These are phyloP conservation scores for Chrysoporthe puriensis DNA, from an alignment of 2,329 filamentous ascomycete species.

Conservation along the genomic window DNA sequence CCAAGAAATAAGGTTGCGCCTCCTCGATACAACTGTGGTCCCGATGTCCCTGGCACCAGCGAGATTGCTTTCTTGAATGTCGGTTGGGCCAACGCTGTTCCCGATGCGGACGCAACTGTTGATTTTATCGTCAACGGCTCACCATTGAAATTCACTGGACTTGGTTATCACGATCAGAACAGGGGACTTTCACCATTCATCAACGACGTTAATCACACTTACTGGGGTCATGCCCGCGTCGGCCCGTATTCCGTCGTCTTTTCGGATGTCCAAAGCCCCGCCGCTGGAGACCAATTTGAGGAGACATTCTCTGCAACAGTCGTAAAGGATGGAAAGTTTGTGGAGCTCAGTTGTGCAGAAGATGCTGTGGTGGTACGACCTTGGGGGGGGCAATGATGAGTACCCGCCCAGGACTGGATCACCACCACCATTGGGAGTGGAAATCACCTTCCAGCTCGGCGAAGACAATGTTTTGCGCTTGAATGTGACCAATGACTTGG, in stretches of 20 bases:
- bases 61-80: neutral
- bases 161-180: slow-evolving; percentile 9
- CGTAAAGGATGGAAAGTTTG: neutral
- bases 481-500: too few relatives aligned
- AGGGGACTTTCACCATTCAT: neutral
- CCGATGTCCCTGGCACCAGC: too few relatives aligned
- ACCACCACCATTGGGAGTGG: neutral
- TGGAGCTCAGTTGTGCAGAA: neutral
- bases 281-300: neutral
- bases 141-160: neutral
- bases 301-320: neutral
- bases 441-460: neutral
- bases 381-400: neutral
- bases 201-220: neutral
- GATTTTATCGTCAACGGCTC: neutral
- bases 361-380: neutral
- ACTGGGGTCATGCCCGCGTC: neutral
- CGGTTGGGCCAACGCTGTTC: neutral
- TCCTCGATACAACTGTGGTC: slow-evolving; percentile 1
- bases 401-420: neutral
- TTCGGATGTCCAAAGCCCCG: neutral
- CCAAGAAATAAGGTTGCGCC: neutral
- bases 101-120: neutral
- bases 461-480: too few relatives aligned
- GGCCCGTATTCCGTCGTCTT: slow-evolving; percentile 1